Conservation (phyloP, 345 rosid species). For the Salix purpurea region DNA sequence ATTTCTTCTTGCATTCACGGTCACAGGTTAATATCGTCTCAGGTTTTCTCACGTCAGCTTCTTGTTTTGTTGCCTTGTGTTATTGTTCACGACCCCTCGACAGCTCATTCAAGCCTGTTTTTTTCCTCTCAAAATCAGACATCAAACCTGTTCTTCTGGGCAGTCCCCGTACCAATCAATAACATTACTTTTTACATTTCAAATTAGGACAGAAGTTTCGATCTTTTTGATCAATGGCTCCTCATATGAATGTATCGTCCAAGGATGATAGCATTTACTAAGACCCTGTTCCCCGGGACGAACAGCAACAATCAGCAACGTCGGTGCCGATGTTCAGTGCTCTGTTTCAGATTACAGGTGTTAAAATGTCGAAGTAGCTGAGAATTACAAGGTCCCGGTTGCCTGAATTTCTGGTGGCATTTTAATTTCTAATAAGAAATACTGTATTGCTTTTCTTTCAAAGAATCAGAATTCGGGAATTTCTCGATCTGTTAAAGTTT, state of each 20-base stretch:
- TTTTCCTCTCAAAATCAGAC: background rate
- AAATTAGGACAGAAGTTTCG: background rate
- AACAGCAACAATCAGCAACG: background rate
- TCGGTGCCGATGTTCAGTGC: background rate
- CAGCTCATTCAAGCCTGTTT: slow-evolving; percentile 5
- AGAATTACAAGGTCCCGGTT: background rate
- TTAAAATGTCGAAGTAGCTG: background rate
- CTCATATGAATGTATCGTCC: background rate
- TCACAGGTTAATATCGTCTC: background rate
- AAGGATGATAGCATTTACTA: background rate
- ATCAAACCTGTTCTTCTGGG: background rate
- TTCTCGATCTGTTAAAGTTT: background rate
- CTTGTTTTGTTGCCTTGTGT: background rate
- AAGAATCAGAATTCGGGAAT: background rate
- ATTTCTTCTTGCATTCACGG: background rate
- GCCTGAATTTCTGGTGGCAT: background rate
- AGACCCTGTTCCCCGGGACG: background rate
- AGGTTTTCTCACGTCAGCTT: background rate
- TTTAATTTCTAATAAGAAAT: background rate
- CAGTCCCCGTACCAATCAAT: background rate
- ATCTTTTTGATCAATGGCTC: background rate
- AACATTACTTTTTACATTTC: background rate
- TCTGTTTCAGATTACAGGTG: background rate
- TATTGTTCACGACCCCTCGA: background rate
- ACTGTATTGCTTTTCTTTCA: background rate